phyloP scores from a whole-genome alignment of 805 yeast genomes.

The Saccharomycopsis sp. region DNA sequence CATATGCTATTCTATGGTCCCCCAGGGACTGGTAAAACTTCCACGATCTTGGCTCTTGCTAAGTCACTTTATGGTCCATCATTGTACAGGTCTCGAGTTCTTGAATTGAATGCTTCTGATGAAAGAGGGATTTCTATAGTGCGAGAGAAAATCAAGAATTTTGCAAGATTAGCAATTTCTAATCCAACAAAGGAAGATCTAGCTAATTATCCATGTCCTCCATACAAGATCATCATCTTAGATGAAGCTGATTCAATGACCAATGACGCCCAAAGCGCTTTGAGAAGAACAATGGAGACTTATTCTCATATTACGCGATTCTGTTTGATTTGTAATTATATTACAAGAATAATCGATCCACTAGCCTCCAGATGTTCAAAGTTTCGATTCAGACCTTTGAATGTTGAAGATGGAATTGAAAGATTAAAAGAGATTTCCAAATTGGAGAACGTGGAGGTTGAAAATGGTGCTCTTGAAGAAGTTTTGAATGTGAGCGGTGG shows the following conservation, averaged over 20 bases:
- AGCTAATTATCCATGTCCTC: constrained; percentile 87
- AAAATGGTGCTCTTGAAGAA: constrained; percentile 48
- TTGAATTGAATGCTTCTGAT: constrained; percentile 85
- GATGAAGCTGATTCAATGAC: constrained; percentile 99
- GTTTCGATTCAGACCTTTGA: constrained; percentile 80
- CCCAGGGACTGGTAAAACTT: constrained; percentile 90
- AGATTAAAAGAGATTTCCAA: constrained; percentile 60
- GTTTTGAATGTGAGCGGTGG: constrained; percentile 75
- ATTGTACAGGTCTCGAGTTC: constrained; percentile 59
- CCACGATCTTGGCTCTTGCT: constrained; percentile 79
- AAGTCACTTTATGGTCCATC: constrained; percentile 72
- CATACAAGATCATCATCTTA: constrained; percentile 83
- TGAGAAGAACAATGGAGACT: constrained; percentile 90
- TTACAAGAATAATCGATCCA: constrained; percentile 94
- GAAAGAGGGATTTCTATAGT: constrained; percentile 88
- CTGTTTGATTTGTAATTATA: constrained; percentile 92
- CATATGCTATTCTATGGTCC: constrained; percentile 92
- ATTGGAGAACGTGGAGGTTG: constrained; percentile 37
- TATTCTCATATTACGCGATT: constrained; percentile 87
- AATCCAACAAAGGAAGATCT: constrained; percentile 66
- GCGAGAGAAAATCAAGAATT: constrained; percentile 75
- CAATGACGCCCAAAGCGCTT: constrained; percentile 89
- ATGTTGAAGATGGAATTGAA: constrained; percentile 58
- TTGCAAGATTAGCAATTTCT: constrained; percentile 80
- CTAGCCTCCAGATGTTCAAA: constrained; percentile 94